Conservation (phyloP, 768 basidiomycete genomes). For the Leucosporidium scottii region DNA sequence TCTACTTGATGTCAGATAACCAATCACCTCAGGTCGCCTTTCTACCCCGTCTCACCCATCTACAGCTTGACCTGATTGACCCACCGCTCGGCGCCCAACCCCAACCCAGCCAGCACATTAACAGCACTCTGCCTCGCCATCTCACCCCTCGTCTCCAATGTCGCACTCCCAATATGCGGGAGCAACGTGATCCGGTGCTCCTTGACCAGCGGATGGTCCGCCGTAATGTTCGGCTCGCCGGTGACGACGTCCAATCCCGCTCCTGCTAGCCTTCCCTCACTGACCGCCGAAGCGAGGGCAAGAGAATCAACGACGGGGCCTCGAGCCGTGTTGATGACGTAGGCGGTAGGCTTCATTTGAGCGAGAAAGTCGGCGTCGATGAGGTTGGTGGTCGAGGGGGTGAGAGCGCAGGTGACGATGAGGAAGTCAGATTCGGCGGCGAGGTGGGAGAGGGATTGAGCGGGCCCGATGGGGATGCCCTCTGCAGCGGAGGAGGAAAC, state of each 20-base stretch:
- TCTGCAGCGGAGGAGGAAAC: neutral
- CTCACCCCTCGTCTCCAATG: constrained; percentile 56
- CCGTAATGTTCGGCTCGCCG: constrained; percentile 47
- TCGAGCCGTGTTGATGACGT: constrained; percentile 77
- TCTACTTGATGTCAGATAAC: too few species aligned
- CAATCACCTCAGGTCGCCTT: too few species aligned
- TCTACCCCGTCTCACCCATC: too few species aligned
- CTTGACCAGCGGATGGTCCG: constrained; percentile 71
- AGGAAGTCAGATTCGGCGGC: constrained; percentile 75
- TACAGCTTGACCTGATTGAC: constrained; percentile 25
- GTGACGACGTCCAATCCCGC: constrained; percentile 84
- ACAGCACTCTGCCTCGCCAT: constrained; percentile 20
- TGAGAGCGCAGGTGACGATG: constrained; percentile 57
- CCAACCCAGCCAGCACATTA: constrained; percentile 20
- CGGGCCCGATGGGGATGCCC: constrained; percentile 28
- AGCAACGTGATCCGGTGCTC: constrained; percentile 61
- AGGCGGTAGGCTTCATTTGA: constrained; percentile 74
- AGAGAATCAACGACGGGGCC: constrained; percentile 85
- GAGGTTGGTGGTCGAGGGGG: constrained; percentile 58
- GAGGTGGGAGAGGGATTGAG: constrained; percentile 51
- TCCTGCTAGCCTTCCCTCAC: constrained; percentile 73
- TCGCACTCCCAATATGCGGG: constrained; percentile 88
- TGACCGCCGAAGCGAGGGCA: constrained; percentile 72
- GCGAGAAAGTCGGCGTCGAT: constrained; percentile 63
- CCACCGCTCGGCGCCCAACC: constrained; percentile 18